phyloP scores from a whole-genome alignment of 768 basidiomycete genomes.

The Scleroderma bovista region DNA sequence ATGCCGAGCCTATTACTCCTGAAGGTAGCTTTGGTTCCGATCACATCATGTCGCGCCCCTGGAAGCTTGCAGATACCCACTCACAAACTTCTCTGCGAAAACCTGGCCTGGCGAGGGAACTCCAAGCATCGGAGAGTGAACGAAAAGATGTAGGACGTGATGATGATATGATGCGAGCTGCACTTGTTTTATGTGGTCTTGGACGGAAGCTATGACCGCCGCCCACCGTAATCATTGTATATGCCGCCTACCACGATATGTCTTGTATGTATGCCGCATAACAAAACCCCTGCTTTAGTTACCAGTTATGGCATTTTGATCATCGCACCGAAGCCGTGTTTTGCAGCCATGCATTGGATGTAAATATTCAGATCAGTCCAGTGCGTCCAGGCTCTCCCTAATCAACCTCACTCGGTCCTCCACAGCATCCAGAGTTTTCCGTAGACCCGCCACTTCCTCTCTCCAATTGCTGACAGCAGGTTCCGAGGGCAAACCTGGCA shows the following conservation, averaged over 20 bases:
- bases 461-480: constrained; percentile 31
- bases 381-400: constrained; percentile 35
- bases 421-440: constrained; percentile 46
- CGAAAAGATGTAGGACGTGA: constrained; percentile 34
- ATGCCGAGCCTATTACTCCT: constrained; percentile 61
- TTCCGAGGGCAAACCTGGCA: constrained; percentile 5
- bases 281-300: neutral
- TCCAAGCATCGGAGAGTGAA: neutral
- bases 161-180: constrained; percentile 67
- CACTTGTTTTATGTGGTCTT: constrained; percentile 59
- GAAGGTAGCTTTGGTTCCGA: constrained; percentile 45
- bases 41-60: constrained; percentile 33
- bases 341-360: too few species aligned
- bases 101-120: neutral
- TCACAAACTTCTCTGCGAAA: constrained; percentile 1
- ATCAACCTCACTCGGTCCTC: constrained; percentile 53
- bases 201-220: constrained; percentile 19
- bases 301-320: neutral
- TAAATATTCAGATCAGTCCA: constrained; percentile 19
- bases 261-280: constrained; percentile 2
- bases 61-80: neutral
- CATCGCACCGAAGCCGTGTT: too few species aligned
- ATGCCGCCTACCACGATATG: neutral
- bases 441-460: constrained; percentile 45
- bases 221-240: neutral